These are phyloP conservation scores for Malassezia slooffiae DNA, from an alignment of 1,284 basidiomycete genomes.

Conservation along the genomic window DNA sequence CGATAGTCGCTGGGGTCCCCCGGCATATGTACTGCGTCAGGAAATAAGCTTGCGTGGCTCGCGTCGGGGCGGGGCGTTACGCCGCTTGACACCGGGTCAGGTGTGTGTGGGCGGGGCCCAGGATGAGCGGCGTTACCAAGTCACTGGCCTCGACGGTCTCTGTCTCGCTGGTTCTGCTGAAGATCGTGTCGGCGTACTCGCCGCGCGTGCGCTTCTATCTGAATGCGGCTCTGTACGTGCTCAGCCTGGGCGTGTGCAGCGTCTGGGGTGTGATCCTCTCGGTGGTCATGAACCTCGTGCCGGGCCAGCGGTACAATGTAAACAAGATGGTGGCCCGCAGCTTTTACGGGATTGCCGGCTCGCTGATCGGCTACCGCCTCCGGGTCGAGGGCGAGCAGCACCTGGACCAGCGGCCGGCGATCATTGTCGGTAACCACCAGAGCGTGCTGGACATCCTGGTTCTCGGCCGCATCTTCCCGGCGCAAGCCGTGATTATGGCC, in stretches of 20 bases:
- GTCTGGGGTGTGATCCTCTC: slow-evolving; percentile 66
- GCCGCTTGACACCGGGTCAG: too few species aligned
- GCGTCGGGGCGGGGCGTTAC: too few species aligned
- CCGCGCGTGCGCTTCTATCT: slow-evolving; percentile 32
- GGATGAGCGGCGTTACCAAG: too few species aligned
- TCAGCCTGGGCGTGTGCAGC: slow-evolving; percentile 62
- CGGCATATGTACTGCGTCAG: too few species aligned
- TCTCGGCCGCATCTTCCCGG: slow-evolving; percentile 77
- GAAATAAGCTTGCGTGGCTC: too few species aligned
- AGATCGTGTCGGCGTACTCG: slow-evolving; percentile 32
- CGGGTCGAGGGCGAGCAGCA: slow-evolving; percentile 78
- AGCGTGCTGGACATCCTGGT: slow-evolving; percentile 48
- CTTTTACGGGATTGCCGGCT: slow-evolving; percentile 65
- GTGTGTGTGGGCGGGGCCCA: too few species aligned
- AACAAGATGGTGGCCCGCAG: slow-evolving; percentile 73
- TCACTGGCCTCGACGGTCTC: slow-evolving; percentile 24
- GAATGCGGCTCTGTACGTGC: slow-evolving; percentile 56
- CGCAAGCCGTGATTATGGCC: slow-evolving; percentile 73
- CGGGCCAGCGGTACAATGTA: slow-evolving; percentile 65
- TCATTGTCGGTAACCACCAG: slow-evolving; percentile 86
- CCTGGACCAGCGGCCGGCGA: slow-evolving; percentile 57
- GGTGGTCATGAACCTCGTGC: slow-evolving; percentile 59
- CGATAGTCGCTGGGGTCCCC: too few species aligned
- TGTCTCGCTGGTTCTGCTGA: slow-evolving; percentile 25
- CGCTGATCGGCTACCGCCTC: slow-evolving; percentile 60